Evolutionary conservation across 768 basidiomycete genomes (phyloP).

Genomic region (Phylloporus sp.): DNA sequence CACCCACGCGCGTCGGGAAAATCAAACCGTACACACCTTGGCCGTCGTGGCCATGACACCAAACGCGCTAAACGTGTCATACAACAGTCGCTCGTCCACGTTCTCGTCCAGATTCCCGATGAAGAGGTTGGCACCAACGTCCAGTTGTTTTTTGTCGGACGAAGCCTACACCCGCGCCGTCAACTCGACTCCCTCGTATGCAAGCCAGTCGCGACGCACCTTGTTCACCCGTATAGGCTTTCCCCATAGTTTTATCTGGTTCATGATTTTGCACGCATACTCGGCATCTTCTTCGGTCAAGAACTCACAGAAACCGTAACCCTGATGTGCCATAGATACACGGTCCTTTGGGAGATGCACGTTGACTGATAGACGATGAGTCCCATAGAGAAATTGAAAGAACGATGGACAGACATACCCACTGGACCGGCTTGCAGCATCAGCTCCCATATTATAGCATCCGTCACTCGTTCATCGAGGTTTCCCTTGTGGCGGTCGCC

Average conservation of each 20-base stretch:
- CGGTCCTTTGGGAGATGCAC: slow-evolving; percentile 98
- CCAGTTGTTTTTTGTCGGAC: slow-evolving; percentile 96
- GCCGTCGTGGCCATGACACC: slow-evolving; percentile 89
- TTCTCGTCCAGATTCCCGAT: slow-evolving; percentile 94
- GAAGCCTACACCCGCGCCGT: slow-evolving; percentile 59
- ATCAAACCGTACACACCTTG: slow-evolving; percentile 47
- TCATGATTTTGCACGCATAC: slow-evolving; percentile 99
- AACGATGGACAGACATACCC: slow-evolving; percentile 49
- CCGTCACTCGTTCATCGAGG: slow-evolving; percentile 90
- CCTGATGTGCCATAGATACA: slow-evolving; percentile 97
- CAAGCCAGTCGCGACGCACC: slow-evolving; percentile 43
- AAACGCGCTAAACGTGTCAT: slow-evolving; percentile 95
- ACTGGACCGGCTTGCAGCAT: slow-evolving; percentile 99
- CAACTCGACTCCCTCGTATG: slow-evolving; percentile 6
- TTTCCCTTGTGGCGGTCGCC: slow-evolving; percentile 61
- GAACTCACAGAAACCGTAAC: slow-evolving; percentile 99
- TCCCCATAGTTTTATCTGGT: slow-evolving; percentile 98
- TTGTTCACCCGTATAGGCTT: slow-evolving; percentile 99
- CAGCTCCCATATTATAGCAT: slow-evolving; percentile 94
- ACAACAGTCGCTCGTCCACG: slow-evolving; percentile 88
- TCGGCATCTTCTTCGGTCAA: slow-evolving; percentile 98
- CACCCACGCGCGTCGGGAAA: background rate
- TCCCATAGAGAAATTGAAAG: background rate
- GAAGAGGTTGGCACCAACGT: slow-evolving; percentile 96
- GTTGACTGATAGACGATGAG: slow-evolving; percentile 57